Percentiles rank a stretch among this genome's conserved stretches.
phyloP scores from a whole-genome alignment of 805 yeast species.

The Candida germanica region DNA sequence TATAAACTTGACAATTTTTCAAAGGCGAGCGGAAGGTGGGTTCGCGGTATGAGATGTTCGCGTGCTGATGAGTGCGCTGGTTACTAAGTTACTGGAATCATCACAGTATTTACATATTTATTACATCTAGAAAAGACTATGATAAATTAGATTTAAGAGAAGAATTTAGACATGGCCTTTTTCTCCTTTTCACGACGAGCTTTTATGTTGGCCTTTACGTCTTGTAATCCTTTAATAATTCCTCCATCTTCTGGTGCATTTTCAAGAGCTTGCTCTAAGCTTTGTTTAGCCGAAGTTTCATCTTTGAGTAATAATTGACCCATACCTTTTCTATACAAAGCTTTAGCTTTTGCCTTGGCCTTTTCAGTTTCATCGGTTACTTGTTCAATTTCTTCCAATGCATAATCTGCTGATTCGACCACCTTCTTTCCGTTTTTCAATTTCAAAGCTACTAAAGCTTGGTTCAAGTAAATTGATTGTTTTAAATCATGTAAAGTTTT shows the following conservation, averaged over 20 bases:
- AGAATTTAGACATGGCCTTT: conserved; percentile 72
- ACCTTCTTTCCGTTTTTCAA: conserved; percentile 52
- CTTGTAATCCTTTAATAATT: conserved; percentile 59
- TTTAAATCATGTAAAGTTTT: conserved; percentile 51
- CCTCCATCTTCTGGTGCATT: conserved; percentile 71
- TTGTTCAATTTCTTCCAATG: conserved; percentile 57
- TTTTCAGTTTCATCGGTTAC: conserved; percentile 47
- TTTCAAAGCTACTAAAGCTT: conserved; percentile 72
- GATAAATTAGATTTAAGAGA: conserved; percentile 30
- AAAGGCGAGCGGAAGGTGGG: conserved; percentile 7
- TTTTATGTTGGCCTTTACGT: conserved; percentile 51
- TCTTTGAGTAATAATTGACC: conserved; percentile 65
- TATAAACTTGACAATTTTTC: conserved; percentile 7
- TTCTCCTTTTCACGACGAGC: conserved; percentile 64
- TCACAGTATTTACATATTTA: too few species aligned
- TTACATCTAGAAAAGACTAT: not conserved
- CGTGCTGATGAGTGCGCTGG: conserved; percentile 9
- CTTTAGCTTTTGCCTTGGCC: conserved; percentile 70
- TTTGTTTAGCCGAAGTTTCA: conserved; percentile 65
- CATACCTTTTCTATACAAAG: conserved; percentile 79
- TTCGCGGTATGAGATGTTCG: conserved; percentile 9
- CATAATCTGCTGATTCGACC: conserved; percentile 60
- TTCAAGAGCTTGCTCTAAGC: conserved; percentile 62
- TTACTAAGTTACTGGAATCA: not conserved
- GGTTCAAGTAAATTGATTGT: conserved; percentile 64